phyloP scores from a whole-genome alignment of 2,329 filamentous ascomycete genomes.

The Cordyceps tenuipes region DNA sequence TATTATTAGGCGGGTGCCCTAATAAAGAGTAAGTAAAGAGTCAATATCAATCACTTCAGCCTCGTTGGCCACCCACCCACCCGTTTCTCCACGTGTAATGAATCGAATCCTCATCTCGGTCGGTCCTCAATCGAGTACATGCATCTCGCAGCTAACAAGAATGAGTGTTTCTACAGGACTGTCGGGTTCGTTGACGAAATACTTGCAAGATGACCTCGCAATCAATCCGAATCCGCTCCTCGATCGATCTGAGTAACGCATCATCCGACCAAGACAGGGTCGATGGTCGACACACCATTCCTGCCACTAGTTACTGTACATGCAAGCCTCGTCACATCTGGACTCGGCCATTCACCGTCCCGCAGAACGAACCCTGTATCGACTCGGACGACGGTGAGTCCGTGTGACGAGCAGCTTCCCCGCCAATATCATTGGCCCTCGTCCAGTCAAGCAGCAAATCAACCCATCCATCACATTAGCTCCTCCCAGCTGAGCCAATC shows the following conservation, averaged over 20 bases:
- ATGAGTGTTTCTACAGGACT: background rate
- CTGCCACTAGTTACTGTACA: background rate
- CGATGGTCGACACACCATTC: background rate
- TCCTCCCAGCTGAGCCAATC: slow-evolving; percentile 1
- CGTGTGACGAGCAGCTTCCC: background rate
- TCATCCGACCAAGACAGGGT: background rate
- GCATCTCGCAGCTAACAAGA: background rate
- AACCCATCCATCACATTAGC: background rate
- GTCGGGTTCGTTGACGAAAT: background rate
- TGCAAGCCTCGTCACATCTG: slow-evolving; percentile 10
- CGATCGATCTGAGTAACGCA: background rate
- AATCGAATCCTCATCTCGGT: background rate
- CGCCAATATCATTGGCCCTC: background rate
- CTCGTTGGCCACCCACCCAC: background rate
- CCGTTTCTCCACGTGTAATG: background rate
- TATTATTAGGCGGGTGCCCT: too few species aligned
- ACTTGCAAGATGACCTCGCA: background rate
- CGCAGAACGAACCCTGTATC: too few species aligned
- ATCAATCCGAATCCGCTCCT: background rate
- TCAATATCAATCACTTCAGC: background rate
- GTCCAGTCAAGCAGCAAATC: background rate
- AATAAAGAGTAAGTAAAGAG: too few species aligned
- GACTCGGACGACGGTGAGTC: too few species aligned
- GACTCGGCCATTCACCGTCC: background rate
- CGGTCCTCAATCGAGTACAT: background rate